phyloP scores from a whole-genome alignment of 192 early-diverging fungal genomes.

The Chytriomyces sp. region DNA sequence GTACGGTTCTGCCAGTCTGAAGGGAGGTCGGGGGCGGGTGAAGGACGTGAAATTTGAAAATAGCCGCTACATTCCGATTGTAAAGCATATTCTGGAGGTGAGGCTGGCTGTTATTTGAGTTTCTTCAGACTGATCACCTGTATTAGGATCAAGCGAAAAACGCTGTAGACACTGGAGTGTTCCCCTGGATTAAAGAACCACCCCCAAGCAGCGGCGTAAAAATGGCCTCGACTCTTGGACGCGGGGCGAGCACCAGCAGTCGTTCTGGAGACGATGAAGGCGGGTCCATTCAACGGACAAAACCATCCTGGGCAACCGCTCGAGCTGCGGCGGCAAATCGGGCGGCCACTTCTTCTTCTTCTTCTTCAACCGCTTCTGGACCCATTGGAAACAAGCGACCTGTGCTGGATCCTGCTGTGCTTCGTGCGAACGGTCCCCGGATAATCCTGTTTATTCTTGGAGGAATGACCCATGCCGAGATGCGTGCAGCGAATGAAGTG shows the following conservation, averaged over 20 bases:
- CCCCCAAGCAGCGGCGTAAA: slow-evolving; percentile 34
- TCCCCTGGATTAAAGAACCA: slow-evolving; percentile 69
- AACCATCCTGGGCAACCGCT: slow-evolving; percentile 45
- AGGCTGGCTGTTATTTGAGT: neutral
- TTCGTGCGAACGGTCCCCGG: slow-evolving; percentile 44
- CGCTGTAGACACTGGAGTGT: slow-evolving; percentile 61
- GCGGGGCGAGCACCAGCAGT: neutral
- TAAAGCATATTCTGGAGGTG: slow-evolving; percentile 69
- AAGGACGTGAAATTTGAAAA: slow-evolving; percentile 72
- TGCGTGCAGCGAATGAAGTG: slow-evolving; percentile 48
- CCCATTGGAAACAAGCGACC: slow-evolving; percentile 2
- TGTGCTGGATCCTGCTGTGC: slow-evolving; percentile 23
- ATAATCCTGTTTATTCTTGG: slow-evolving; percentile 56
- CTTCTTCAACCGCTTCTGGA: slow-evolving; percentile 8
- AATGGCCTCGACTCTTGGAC: neutral
- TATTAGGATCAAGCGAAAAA: slow-evolving; percentile 47
- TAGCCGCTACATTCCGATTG: slow-evolving; percentile 73
- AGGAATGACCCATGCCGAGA: slow-evolving; percentile 56
- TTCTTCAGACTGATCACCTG: neutral
- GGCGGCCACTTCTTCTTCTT: neutral
- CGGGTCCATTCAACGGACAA: slow-evolving; percentile 25
- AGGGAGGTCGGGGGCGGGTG: slow-evolving; percentile 44
- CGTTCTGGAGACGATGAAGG: slow-evolving; percentile 5
- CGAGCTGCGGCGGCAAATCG: slow-evolving; percentile 21
- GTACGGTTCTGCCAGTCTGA: slow-evolving; percentile 13